phyloP scores from a whole-genome alignment of 208 protist species.

The Trypanosoma avium region DNA sequence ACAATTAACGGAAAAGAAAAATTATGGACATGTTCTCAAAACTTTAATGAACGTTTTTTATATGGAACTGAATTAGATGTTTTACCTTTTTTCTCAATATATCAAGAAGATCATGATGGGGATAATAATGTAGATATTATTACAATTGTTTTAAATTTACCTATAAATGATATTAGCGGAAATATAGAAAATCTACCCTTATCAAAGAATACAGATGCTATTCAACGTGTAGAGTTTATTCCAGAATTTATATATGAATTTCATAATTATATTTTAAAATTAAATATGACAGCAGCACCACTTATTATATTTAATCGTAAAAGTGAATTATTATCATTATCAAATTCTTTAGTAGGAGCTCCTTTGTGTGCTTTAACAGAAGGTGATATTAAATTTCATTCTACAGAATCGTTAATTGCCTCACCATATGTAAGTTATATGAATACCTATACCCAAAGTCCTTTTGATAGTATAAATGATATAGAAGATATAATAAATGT shows the following conservation, averaged over 20 bases:
- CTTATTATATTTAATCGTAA: slow-evolving; percentile 44
- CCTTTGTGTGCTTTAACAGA: slow-evolving; percentile 61
- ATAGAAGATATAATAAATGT: slow-evolving; percentile 57
- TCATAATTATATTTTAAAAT: slow-evolving; percentile 35
- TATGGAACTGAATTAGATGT: slow-evolving; percentile 32
- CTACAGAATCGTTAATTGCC: slow-evolving; percentile 45
- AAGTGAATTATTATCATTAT: slow-evolving; percentile 14
- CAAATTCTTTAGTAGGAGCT: background rate
- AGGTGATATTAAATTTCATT: slow-evolving; percentile 64
- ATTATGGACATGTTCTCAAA: slow-evolving; percentile 74
- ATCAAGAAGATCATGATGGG: slow-evolving; percentile 45
- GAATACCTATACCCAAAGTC: slow-evolving; percentile 46
- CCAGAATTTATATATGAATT: slow-evolving; percentile 78
- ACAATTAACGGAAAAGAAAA: slow-evolving; percentile 64
- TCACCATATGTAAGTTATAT: slow-evolving; percentile 55
- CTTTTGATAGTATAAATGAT: slow-evolving; percentile 28
- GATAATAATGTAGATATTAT: slow-evolving; percentile 39
- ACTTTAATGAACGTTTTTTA: slow-evolving; percentile 53
- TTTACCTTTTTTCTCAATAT: slow-evolving; percentile 58
- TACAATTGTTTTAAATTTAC: slow-evolving; percentile 57
- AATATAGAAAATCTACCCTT: slow-evolving; percentile 11
- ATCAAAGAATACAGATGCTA: slow-evolving; percentile 36
- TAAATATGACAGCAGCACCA: slow-evolving; percentile 71
- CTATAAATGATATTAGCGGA: slow-evolving; percentile 39
- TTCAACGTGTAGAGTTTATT: slow-evolving; percentile 57